phyloP scores from a whole-genome alignment of 2,329 filamentous ascomycete species.

The Fusarium cyanostomum region DNA sequence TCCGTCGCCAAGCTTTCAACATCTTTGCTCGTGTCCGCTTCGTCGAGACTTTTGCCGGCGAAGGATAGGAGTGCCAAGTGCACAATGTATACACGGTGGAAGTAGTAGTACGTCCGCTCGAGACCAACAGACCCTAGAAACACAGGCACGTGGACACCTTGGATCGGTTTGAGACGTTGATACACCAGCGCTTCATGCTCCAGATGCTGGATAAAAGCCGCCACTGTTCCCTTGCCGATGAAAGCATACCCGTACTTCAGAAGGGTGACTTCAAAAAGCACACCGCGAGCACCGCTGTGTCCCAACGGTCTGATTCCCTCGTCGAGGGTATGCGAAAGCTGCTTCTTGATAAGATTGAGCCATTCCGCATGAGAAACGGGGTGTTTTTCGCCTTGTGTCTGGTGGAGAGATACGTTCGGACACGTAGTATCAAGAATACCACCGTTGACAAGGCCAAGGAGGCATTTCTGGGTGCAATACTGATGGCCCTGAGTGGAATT shows the following conservation, averaged over 20 bases:
- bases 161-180: conserved; percentile 42
- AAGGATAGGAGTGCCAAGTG: conserved; percentile 49
- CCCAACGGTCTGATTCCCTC: conserved; percentile 43
- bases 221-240: conserved; percentile 52
- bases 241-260: conserved; percentile 54
- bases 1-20: too few relatives aligned
- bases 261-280: conserved; percentile 54
- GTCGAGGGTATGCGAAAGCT: conserved; percentile 45
- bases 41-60: too few relatives aligned
- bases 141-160: conserved; percentile 50
- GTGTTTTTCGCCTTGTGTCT: conserved; percentile 29
- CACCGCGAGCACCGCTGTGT: conserved; percentile 48
- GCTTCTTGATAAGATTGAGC: conserved; percentile 43
- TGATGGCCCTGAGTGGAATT: too few relatives aligned
- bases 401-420: conserved; percentile 43
- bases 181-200: conserved; percentile 51
- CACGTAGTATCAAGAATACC: not conserved
- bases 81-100: conserved; percentile 44
- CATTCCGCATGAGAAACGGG: conserved; percentile 42
- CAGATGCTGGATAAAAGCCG: conserved; percentile 46
- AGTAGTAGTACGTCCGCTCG: conserved; percentile 46
- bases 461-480: too few relatives aligned
- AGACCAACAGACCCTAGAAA: conserved; percentile 48
- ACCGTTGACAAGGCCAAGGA: too few relatives aligned
- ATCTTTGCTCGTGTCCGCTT: too few relatives aligned